Evolutionary conservation across 306 rosid species (phyloP).

Genomic region (Rosa rugosa): DNA sequence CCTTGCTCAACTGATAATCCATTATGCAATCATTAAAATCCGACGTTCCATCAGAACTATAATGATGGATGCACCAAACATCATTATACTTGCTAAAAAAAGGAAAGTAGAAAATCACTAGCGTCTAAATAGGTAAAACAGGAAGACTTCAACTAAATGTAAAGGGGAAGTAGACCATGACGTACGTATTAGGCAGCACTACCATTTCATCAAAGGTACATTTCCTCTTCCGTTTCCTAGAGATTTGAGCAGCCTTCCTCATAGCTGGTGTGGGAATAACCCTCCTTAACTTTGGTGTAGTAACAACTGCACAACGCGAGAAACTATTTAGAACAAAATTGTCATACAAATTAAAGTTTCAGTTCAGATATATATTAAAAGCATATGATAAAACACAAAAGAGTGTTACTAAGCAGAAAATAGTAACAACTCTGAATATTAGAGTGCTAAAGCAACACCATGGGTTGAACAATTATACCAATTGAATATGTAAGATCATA

Average conservation of each 20-base stretch:
- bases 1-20: neutral
- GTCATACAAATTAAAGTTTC: neutral
- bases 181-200: slow-evolving; percentile 64
- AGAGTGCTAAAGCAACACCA: neutral
- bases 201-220: slow-evolving; percentile 39
- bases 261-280: slow-evolving; percentile 56
- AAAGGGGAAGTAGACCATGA: slow-evolving; percentile 10
- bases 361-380: slow-evolving; percentile 2
- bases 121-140: neutral
- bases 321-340: slow-evolving; percentile 6
- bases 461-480: neutral
- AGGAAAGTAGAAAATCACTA: neutral
- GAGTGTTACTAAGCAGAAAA: neutral
- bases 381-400: slow-evolving; percentile 12
- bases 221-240: slow-evolving; percentile 71
- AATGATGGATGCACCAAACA: neutral
- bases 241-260: slow-evolving; percentile 38
- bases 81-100: neutral
- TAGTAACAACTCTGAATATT: neutral
- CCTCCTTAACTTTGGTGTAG: slow-evolving; percentile 38
- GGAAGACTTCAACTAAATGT: neutral
- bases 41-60: neutral
- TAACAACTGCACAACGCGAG: slow-evolving; percentile 43
- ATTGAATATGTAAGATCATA: slow-evolving; percentile 9
- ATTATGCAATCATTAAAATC: neutral